phyloP scores from a whole-genome alignment of 306 rosid species.

The Fagus sylvatica region DNA sequence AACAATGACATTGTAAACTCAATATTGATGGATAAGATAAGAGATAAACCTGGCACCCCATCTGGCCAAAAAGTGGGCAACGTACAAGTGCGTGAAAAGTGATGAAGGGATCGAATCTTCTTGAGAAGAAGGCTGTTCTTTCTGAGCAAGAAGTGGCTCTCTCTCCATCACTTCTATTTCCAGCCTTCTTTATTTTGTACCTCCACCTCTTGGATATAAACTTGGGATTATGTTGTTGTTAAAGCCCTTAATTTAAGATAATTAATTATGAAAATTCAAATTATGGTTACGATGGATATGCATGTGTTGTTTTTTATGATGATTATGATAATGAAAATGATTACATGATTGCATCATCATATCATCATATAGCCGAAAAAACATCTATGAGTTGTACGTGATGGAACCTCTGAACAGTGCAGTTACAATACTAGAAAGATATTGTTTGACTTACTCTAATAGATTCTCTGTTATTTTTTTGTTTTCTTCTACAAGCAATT shows the following conservation, averaged over 20 bases:
- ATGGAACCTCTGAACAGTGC: no score
- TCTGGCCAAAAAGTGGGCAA: conserved; percentile 73
- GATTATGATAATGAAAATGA: no score
- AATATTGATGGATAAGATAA: not conserved
- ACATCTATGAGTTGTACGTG: no score
- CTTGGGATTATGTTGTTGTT: not conserved
- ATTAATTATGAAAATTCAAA: no score
- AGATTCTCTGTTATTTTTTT: no score
- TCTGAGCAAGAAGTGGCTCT: conserved; percentile 32
- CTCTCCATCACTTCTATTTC: conserved; percentile 36
- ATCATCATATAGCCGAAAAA: no score
- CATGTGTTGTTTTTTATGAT: no score
- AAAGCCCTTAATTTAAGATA: not conserved
- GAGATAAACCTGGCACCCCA: conserved; percentile 75
- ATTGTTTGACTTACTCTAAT: no score
- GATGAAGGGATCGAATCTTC: conserved; percentile 26
- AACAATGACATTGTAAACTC: not conserved
- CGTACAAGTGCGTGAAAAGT: conserved; percentile 51
- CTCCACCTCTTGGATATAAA: not conserved
- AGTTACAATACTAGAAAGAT: no score
- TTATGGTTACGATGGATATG: no score
- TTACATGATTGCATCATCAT: no score
- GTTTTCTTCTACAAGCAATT: no score
- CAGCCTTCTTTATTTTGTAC: conserved; percentile 5
- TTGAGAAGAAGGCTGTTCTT: conserved; percentile 19